Conservation (phyloP, 495 filamentous ascomycete genomes). For the Achaetomiella virescens region DNA sequence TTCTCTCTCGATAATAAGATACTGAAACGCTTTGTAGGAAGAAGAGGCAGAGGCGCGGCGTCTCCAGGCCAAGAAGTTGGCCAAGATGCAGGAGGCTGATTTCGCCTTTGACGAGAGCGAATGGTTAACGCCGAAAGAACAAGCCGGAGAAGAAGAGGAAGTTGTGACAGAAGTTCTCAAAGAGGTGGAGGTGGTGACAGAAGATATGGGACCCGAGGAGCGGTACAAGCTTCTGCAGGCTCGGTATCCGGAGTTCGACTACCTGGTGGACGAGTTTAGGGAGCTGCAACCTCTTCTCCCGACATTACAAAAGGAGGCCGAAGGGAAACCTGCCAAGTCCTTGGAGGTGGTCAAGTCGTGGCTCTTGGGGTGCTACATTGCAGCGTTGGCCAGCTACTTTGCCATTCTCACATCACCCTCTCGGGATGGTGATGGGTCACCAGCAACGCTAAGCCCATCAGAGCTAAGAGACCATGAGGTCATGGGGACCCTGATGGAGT, state of each 20-base stretch:
- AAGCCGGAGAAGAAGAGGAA: conserved; percentile 41
- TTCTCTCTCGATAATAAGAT: too few species aligned
- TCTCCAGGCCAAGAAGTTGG: conserved; percentile 81
- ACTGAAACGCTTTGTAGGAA: conserved; percentile 37
- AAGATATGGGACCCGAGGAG: conserved; percentile 71
- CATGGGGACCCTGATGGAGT: conserved; percentile 77
- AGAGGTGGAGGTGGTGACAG: conserved; percentile 72
- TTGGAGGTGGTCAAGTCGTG: conserved; percentile 63
- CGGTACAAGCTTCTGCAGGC: conserved; percentile 66
- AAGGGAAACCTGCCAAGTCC: conserved; percentile 50
- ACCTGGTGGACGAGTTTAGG: conserved; percentile 71
- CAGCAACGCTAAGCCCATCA: conserved; percentile 53
- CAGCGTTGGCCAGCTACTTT: conserved; percentile 86
- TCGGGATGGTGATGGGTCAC: conserved; percentile 44
- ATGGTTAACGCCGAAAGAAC: conserved; percentile 54
- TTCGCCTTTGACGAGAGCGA: conserved; percentile 87
- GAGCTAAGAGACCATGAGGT: conserved; percentile 81
- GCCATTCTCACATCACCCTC: conserved; percentile 74
- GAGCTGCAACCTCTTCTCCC: conserved; percentile 63
- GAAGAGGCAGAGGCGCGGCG: conserved; percentile 86
- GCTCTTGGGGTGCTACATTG: conserved; percentile 76
- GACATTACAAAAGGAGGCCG: conserved; percentile 41
- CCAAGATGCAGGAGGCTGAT: conserved; percentile 80
- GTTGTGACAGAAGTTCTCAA: conserved; percentile 78
- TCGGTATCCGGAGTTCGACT: conserved; percentile 87